Percentiles rank a stretch among this genome's conserved stretches.
phyloP scores from a whole-genome alignment of 208 protist genomes.

The Kentomonas sorsogonicus region DNA sequence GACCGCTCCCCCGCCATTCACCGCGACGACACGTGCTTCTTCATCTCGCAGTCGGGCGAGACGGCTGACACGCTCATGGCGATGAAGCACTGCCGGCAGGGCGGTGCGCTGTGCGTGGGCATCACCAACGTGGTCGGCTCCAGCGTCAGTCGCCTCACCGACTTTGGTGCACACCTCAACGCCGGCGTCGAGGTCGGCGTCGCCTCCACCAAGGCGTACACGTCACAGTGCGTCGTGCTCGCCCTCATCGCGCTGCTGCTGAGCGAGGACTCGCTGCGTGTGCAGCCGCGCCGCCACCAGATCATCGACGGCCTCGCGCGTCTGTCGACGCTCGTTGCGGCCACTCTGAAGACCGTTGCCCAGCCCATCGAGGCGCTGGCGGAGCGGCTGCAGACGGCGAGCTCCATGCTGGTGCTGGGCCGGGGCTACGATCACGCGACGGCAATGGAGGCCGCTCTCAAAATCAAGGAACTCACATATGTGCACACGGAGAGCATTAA shows the following conservation, averaged over 20 bases:
- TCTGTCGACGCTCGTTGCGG: slow-evolving; percentile 50
- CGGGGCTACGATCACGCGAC: slow-evolving; percentile 92
- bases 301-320: slow-evolving; percentile 62
- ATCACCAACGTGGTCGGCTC: slow-evolving; percentile 94
- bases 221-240: slow-evolving; percentile 90
- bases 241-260: slow-evolving; percentile 89
- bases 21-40: slow-evolving; percentile 85
- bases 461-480: slow-evolving; percentile 98
- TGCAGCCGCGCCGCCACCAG: slow-evolving; percentile 41
- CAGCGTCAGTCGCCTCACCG: slow-evolving; percentile 78
- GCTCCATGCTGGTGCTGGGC: slow-evolving; percentile 83
- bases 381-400: slow-evolving; percentile 35
- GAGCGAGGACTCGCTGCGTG: slow-evolving; percentile 38
- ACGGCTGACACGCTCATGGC: slow-evolving; percentile 92
- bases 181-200: slow-evolving; percentile 94
- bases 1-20: slow-evolving; percentile 75
- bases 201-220: slow-evolving; percentile 96
- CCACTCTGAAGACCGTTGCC: slow-evolving; percentile 51
- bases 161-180: slow-evolving; percentile 88
- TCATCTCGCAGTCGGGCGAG: slow-evolving; percentile 93
- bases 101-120: slow-evolving; percentile 80
- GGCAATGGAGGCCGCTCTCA: slow-evolving; percentile 92
- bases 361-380: slow-evolving; percentile 62
- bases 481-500: slow-evolving; percentile 96
- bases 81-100: slow-evolving; percentile 74